Evolutionary conservation across 192 early-diverging fungal species (phyloP), one percentile per base, ranked within the genome.

Genomic region (Pilaira anomala): DNA sequence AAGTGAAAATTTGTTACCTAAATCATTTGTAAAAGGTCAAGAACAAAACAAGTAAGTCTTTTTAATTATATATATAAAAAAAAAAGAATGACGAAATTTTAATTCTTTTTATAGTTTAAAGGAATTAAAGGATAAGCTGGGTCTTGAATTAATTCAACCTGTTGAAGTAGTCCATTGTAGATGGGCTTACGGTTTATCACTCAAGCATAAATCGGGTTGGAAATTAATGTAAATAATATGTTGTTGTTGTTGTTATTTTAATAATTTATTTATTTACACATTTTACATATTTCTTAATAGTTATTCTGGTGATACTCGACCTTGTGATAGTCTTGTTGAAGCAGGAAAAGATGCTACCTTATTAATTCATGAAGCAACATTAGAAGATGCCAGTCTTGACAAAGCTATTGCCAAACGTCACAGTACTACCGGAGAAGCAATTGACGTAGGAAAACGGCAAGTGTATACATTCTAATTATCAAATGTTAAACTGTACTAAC

Each of bases 301-400:
- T 33, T 91, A 89, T 72, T 98, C 97, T 0, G 95, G 97, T 30
- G 96, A 98, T 69, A 96, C 95, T 19, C 84, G 96, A 8, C 96
- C 96, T 2, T 86, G 87, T 59, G 49, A 81, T 22, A 82, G 77
- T n/a, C 76, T 98, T 18, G 84, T 91, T 5, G 48, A 79, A 3
- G 80, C 83, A 26, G 96, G 90, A 2, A 70, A 80, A 30, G 79
- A 81, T 25, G 85, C 87, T 3, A 90, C 87, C 2, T 63, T 98
- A 0, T 72, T 98, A 41, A 78, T 98, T 56, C 96, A 98, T 72
- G 96, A 98, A 69, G 92, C 96, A 0, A 95, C 95, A 7, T 81
- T 97, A 48, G 85, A 93, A 21, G 87, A 91, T 60, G 81, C 81
- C 18, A 78, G 90, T 56, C 50, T 67, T 3, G 72, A 80, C 16